These are phyloP conservation scores for Cryptococcus jaspeensis DNA, from an alignment of 1,284 basidiomycete genomes.

Conservation along the genomic window DNA sequence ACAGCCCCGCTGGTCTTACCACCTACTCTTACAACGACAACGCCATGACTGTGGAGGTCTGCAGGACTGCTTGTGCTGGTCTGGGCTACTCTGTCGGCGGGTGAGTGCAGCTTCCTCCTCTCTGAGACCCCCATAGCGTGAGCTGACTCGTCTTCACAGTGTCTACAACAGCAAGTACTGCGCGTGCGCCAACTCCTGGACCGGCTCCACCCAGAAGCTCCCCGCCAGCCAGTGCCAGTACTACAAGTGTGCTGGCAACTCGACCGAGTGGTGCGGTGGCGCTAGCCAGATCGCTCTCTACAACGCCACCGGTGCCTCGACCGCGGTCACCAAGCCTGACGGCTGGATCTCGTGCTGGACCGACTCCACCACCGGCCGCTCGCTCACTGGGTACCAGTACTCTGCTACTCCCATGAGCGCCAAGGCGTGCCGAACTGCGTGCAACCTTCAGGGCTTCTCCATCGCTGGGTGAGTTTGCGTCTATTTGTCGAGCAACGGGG, in stretches of 20 bases:
- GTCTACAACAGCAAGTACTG: constrained; percentile 24
- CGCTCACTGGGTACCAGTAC: constrained; percentile 20
- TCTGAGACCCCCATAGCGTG: not conserved
- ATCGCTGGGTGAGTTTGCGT: constrained; percentile 6
- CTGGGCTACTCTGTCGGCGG: constrained; percentile 19
- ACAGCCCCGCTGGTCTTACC: constrained; percentile 21
- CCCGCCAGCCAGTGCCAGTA: constrained; percentile 20
- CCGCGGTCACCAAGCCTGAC: constrained; percentile 9
- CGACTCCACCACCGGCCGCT: constrained; percentile 13
- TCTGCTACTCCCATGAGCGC: constrained; percentile 22
- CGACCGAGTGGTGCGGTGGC: constrained; percentile 20
- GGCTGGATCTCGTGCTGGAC: constrained; percentile 24
- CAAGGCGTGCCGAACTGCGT: constrained; percentile 21
- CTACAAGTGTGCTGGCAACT: constrained; percentile 17
- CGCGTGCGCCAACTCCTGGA: constrained; percentile 27
- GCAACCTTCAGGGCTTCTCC: constrained; percentile 17
- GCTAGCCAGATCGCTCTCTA: constrained; percentile 11
- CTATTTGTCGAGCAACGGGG: too few species aligned
- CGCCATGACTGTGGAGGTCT: constrained; percentile 24
- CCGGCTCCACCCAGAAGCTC: constrained; percentile 8
- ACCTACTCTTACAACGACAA: constrained; percentile 16
- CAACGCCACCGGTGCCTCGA: constrained; percentile 12
- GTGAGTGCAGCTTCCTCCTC: not conserved
- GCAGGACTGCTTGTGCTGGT: constrained; percentile 22
- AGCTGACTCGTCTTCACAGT: constrained; percentile 1